Conservation (phyloP, 345 rosid species). For the Eucalyptus viminalis region DNA sequence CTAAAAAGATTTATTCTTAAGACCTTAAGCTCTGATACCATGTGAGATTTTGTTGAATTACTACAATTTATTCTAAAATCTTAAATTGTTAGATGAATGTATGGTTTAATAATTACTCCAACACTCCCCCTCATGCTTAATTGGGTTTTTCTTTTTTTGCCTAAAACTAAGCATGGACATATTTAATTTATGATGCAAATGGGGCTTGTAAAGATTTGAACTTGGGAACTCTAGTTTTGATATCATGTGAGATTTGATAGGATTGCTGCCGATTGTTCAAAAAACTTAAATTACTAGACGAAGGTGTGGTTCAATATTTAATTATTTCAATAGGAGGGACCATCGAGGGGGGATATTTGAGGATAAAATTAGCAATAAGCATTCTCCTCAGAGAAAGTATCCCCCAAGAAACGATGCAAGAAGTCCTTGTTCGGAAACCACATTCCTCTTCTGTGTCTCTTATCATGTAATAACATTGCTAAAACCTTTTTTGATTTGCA, state of each 20-base stretch:
- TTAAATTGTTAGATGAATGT: too few relatives aligned
- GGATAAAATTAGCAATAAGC: constrained; percentile 60
- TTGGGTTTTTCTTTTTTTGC: too few relatives aligned
- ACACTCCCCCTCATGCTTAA: too few relatives aligned
- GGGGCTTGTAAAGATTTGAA: fast-evolving
- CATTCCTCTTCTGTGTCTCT: neutral
- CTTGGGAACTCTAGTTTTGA: fast-evolving
- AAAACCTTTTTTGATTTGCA: neutral
- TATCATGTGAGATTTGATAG: fast-evolving
- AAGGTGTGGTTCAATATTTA: fast-evolving
- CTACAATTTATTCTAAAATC: fast-evolving
- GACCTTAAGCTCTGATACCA: too few relatives aligned
- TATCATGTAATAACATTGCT: neutral
- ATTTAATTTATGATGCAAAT: too few relatives aligned
- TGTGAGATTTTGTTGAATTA: too few relatives aligned
- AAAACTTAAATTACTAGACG: fast-evolving
- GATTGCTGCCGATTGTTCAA: fast-evolving
- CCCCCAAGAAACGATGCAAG: constrained; percentile 40
- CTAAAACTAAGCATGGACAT: too few relatives aligned
- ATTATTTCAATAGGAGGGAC: neutral
- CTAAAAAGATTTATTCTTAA: too few relatives aligned
- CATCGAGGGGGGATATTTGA: constrained; percentile 49
- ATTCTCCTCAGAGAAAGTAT: constrained; percentile 42
- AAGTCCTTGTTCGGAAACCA: constrained; percentile 22
- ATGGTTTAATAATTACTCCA: too few relatives aligned